phyloP scores from a whole-genome alignment of 2,329 filamentous ascomycete genomes.

The Dactylellina sp. region DNA sequence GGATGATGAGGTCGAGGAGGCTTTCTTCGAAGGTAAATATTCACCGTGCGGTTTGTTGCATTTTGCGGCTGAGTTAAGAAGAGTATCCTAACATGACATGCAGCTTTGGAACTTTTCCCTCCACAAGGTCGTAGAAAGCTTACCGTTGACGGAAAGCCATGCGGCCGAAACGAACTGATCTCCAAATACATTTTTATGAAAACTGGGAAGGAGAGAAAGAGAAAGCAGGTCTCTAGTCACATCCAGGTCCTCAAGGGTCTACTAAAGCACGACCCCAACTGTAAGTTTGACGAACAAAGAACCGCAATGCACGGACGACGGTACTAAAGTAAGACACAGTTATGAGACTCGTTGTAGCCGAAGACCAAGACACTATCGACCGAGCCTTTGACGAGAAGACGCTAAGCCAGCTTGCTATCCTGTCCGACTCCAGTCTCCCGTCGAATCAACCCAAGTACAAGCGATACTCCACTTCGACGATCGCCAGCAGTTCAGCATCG shows the following conservation, averaged over 20 bases:
- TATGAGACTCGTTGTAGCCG: slow-evolving; percentile 56
- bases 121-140: slow-evolving; percentile 76
- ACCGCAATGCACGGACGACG: slow-evolving; percentile 38
- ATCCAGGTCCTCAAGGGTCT: slow-evolving; percentile 78
- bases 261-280: slow-evolving; percentile 72
- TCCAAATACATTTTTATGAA: slow-evolving; percentile 72
- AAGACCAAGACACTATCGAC: slow-evolving; percentile 55
- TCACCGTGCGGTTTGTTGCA: slow-evolving; percentile 23
- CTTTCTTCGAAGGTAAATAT: slow-evolving; percentile 74
- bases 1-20: slow-evolving; percentile 74
- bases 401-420: slow-evolving; percentile 51
- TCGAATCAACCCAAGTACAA: slow-evolving; percentile 51
- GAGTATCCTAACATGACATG: slow-evolving; percentile 5
- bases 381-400: slow-evolving; percentile 56
- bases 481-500: slow-evolving; percentile 51
- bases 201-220: slow-evolving; percentile 64
- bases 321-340: slow-evolving; percentile 52
- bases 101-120: slow-evolving; percentile 74
- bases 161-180: slow-evolving; percentile 78
- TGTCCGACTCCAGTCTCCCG: slow-evolving; percentile 45
- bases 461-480: slow-evolving; percentile 51
- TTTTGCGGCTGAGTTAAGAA: slow-evolving; percentile 20
- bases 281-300: slow-evolving; percentile 66
- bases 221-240: slow-evolving; percentile 77
- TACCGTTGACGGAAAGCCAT: slow-evolving; percentile 73